Conservation (phyloP, 139 green algal species). For the Chlamydomonas eustigma region DNA sequence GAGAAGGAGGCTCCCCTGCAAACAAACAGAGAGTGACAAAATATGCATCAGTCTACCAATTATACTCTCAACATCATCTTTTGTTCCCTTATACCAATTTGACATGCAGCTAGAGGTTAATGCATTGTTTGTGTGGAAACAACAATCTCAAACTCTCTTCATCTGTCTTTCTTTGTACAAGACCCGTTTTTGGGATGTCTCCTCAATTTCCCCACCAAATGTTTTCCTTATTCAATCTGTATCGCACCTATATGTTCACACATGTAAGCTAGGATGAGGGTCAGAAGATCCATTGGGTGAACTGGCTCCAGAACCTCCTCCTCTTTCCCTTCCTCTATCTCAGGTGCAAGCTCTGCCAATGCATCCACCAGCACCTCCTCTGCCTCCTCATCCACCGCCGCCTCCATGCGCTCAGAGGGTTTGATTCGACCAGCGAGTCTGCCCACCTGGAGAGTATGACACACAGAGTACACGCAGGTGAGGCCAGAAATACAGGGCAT, state of each 20-base stretch:
- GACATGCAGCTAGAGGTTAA: too few species aligned
- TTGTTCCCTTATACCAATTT: too few species aligned
- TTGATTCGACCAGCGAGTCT: not conserved
- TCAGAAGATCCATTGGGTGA: not conserved
- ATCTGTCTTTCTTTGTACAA: too few species aligned
- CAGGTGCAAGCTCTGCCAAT: not conserved
- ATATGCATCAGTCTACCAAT: not conserved
- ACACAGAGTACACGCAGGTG: too few species aligned
- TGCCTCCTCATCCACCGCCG: not conserved
- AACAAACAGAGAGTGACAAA: not conserved
- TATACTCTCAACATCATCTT: too few species aligned
- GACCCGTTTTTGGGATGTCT: too few species aligned
- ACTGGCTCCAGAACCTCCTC: not conserved
- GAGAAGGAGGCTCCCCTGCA: not conserved
- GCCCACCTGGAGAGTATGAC: not conserved
- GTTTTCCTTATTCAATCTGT: too few species aligned
- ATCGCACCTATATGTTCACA: not conserved
- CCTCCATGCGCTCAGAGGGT: not conserved
- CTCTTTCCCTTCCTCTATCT: not conserved
- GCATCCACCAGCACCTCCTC: not conserved
- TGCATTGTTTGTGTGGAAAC: too few species aligned
- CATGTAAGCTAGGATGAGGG: slow-evolving; percentile 2
- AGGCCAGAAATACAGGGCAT: too few species aligned
- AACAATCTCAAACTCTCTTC: too few species aligned
- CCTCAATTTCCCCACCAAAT: too few species aligned